Evolutionary conservation across 2,329 filamentous ascomycete species (phyloP).

Genomic region (Coniochaeta sp.): DNA sequence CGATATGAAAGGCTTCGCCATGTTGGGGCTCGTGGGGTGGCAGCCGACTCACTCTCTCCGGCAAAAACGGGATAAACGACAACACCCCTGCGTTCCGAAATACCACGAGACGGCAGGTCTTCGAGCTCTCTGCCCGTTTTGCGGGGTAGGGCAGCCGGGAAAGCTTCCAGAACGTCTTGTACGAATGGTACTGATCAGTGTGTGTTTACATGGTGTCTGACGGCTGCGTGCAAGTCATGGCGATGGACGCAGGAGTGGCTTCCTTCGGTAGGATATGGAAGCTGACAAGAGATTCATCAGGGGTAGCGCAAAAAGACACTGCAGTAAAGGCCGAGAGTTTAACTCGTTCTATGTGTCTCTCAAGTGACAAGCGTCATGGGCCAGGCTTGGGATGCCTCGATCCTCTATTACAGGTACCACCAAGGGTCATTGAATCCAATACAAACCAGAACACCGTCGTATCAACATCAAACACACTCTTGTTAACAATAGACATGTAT

Average conservation of each 20-base stretch:
- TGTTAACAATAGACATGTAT: not conserved
- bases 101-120: not conserved
- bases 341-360: not conserved
- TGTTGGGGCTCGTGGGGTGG: not conserved
- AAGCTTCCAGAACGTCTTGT: not conserved
- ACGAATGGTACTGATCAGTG: not conserved
- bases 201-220: not conserved
- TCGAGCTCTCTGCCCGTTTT: not conserved
- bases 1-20: not conserved
- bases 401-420: not conserved
- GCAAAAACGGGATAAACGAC: not conserved
- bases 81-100: not conserved
- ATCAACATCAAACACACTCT: not conserved
- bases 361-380: not conserved
- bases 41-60: not conserved
- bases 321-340: too few relatives aligned
- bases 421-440: not conserved
- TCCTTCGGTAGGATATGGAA: too few relatives aligned
- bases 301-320: too few relatives aligned
- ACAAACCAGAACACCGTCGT: not conserved
- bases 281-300: too few relatives aligned
- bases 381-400: not conserved
- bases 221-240: too few relatives aligned
- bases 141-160: not conserved
- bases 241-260: too few relatives aligned